Evolutionary conservation across 1,284 basidiomycete species (phyloP).

Genomic region (Naganishia albida): DNA sequence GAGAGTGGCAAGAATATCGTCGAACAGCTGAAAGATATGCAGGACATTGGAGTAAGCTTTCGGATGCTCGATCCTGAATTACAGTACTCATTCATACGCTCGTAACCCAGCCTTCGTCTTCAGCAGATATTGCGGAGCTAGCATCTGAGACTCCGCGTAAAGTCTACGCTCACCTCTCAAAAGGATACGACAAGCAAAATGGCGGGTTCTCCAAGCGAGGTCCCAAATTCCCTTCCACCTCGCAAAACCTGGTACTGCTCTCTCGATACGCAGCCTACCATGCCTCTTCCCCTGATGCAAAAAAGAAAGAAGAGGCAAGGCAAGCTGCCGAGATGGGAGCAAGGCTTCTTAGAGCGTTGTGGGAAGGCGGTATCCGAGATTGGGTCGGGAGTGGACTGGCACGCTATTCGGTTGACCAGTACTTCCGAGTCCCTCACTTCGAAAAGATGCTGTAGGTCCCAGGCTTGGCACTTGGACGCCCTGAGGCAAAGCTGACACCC

Average conservation of each 20-base stretch:
- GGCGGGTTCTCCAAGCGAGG: conserved; percentile 54
- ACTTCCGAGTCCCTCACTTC: conserved; percentile 58
- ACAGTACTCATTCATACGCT: conserved; percentile 7
- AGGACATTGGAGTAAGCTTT: conserved; percentile 25
- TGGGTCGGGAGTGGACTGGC: conserved; percentile 57
- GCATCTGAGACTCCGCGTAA: conserved; percentile 32
- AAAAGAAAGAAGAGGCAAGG: conserved; percentile 43
- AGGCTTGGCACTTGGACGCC: neutral
- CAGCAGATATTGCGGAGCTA: conserved; percentile 35
- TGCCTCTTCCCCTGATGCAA: conserved; percentile 32
- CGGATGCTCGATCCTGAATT: neutral
- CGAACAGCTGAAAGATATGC: conserved; percentile 40
- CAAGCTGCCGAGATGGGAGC: conserved; percentile 42
- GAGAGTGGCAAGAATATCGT: conserved; percentile 41
- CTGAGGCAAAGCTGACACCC: neutral
- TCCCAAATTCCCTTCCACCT: conserved; percentile 54
- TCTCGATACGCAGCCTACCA: conserved; percentile 37
- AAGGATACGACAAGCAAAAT: conserved; percentile 45
- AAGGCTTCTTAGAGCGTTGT: conserved; percentile 49
- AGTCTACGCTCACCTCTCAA: conserved; percentile 38
- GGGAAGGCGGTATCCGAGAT: conserved; percentile 57
- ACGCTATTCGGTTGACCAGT: conserved; percentile 57
- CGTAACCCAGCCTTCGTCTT: conserved; percentile 8
- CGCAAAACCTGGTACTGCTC: conserved; percentile 44
- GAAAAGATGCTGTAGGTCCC: conserved; percentile 57